Evolutionary conservation across 169 alveolate species (phyloP), one percentile per base, ranked within the genome.

Genomic region (Plasmodium fragile): DNA sequence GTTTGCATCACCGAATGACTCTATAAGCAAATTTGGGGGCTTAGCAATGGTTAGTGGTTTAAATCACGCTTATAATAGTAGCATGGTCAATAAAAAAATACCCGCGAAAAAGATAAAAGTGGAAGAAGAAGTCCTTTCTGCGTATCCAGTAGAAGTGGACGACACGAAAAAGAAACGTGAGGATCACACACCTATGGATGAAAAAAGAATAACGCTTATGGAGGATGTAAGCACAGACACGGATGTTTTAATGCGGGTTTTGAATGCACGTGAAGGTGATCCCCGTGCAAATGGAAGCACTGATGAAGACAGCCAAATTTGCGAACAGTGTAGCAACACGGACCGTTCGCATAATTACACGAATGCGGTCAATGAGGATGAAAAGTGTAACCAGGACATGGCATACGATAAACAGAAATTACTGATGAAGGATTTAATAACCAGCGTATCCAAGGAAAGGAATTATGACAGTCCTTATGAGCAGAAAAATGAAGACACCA

Each of bases 371-470:
- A 69, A 53, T 8, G 92, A 82, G 7, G 52, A 70, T 30, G 49
- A 6, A 65, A 52, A 41, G 8, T 34, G 32, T 69, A 41, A 70
- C 53, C 13, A 82, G 18, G n/a, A 2, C 71, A 16, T 34, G 30
- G 69, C 82, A 52, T 39, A n/a, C 49, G 25, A 16, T 22, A 82
- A 82, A 18, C 45, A 39, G 28, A 32, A 82, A 70, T 39, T 82
- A 25, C 32, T 39, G 28, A 82, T 82, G 41, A 16, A 82, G 10
- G 30, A 82, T 82, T 25, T 82, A 43, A 53, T 82, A 18, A 69
- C 82, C 36, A 82, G 82, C 34, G 36, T 82, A 25, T 28, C 92
- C 13, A 59, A 82, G 52, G 92, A 82, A 71, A 32, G 70, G 6
- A 13, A 28, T 30, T 82, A 36, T 69, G 34, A 70, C 13, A 52